Base-by-base conservation (phyloP, 2,329 filamentous ascomycete species). In the Tolypocladium sp. region DNA sequence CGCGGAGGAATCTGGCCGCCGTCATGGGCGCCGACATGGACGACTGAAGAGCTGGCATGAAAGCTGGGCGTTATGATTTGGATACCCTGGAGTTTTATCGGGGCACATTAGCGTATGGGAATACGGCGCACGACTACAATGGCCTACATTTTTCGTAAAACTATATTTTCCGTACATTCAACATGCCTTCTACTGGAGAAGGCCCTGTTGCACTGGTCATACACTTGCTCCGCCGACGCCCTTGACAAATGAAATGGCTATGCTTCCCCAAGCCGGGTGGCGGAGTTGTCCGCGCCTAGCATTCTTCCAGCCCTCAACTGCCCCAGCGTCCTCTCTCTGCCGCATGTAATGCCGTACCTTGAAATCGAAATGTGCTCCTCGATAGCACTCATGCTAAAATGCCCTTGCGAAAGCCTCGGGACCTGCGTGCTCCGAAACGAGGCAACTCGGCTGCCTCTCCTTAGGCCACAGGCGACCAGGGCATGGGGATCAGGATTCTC, bases 381-480 rank as follows among this genome's bases (percentile, higher is more conserved):
- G 8, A 33, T 20, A 22, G 17, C 27, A 37, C 20, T 22, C 3
- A 8, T 53, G 49, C 30, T 8, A 4, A 12, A 15, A 20, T 44
- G 54, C 27, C 54, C n/a, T 9, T n/a, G 27, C 15, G 44, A 9
- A 41, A 33, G 38, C 54, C 13, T 3, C n/a, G 7, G 20, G 17
- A 4, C 3, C 15, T 13, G n/a, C 17, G 52, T 40, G 44, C 22
- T n/a, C 27, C 46, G 27, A 33, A 33, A 33, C 20, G 20, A 13
- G 49, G 20, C 30, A 15, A 22, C 33, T 37, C 49, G 38, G 25
- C 22, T 13, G 15, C 17, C 40, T n/a, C 49, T 37, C 35, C 42
- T 72, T 81, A 96, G 63, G 88, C 88, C 61, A 97, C 91, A 4
- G 94, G 92, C 63, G 91, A 96, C 94, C 94, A 99, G 10, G 92